Base-by-base conservation (phyloP, 2,329 filamentous ascomycete species). In the Microascus cirrosus region DNA sequence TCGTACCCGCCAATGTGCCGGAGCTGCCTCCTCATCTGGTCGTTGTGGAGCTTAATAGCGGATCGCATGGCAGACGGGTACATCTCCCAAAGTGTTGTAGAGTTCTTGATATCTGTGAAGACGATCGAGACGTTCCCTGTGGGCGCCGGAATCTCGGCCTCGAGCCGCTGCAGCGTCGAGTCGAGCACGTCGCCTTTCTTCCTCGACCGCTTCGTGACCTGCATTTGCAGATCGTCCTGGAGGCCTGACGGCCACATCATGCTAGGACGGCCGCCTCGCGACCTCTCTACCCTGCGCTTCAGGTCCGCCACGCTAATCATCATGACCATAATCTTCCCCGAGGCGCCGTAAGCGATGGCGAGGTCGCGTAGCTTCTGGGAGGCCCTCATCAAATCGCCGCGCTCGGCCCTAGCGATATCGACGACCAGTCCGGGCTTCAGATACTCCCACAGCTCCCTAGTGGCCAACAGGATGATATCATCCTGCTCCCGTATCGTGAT, bases 71-170 rank as follows among this genome's bases (percentile, higher is more conserved):
- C 92, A 61, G 88, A 88, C 0, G 92, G 90, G 68, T 93, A 95
- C 58, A 90, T 91, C 72, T 99, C 94, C 94, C 94, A 99, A 7
- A 99, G 77, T 45, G 89, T 85, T 1, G 94, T 99, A 25, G 93
- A 97, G 74, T 93, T 96, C 77, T 97, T 97, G 79, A 99, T 99
- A 74, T 99, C 94, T 0, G 94, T 99, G 70, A 99, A 99, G 55
- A 95, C 91, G 67, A 99, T 90, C 50, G 90, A 89, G 54, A 97
- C 84, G 65, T 95, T 90, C 53, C 93, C 93, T 1, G 86, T 90
- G 0, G 94, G 94, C 13, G 94, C 90, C 61, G 93, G 89, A 55
- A 97, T 92, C 72, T 96, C 93, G 57, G 88, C 86, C 63, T 94
- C 90, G 34, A 97, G 84, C 54, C 93, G 84, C 59, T 89, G 88